Evolutionary conservation across 1,139 yeast genomes (phyloP).

Genomic region (Hemisphaericaspora xylanilytica): DNA sequence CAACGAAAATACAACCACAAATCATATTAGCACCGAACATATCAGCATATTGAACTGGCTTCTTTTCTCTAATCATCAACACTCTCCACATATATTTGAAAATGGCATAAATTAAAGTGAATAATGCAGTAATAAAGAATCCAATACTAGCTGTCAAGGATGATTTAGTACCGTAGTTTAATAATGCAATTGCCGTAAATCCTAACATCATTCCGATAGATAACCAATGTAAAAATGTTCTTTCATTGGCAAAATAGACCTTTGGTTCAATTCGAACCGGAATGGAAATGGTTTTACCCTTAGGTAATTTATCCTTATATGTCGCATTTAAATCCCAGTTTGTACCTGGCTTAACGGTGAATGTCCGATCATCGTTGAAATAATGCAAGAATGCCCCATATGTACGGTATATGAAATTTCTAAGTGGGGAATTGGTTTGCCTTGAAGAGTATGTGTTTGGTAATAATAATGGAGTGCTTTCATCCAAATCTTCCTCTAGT

Average conservation of each 20-base stretch:
- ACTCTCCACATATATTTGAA: slow-evolving; percentile 81
- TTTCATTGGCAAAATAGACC: slow-evolving; percentile 80
- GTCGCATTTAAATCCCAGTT: slow-evolving; percentile 59
- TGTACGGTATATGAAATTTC: slow-evolving; percentile 29
- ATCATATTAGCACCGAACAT: slow-evolving; percentile 82
- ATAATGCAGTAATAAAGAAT: slow-evolving; percentile 78
- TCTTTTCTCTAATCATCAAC: slow-evolving; percentile 74
- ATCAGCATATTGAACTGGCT: slow-evolving; percentile 84
- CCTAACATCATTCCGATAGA: slow-evolving; percentile 71
- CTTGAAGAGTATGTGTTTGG: slow-evolving; percentile 35
- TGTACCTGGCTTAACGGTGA: slow-evolving; percentile 80
- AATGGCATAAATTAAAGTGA: slow-evolving; percentile 72
- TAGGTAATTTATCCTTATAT: slow-evolving; percentile 61
- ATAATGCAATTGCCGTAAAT: slow-evolving; percentile 67
- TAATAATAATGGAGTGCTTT: slow-evolving; percentile 38
- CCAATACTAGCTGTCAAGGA: slow-evolving; percentile 85
- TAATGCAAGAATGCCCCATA: slow-evolving; percentile 41
- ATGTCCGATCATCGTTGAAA: slow-evolving; percentile 65
- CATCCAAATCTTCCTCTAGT: slow-evolving; percentile 49
- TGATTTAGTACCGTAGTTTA: slow-evolving; percentile 65
- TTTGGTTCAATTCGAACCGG: slow-evolving; percentile 84
- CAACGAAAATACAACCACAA: slow-evolving; percentile 68
- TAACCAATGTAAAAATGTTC: slow-evolving; percentile 77
- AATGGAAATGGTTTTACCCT: slow-evolving; percentile 70
- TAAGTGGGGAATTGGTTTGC: slow-evolving; percentile 29